Evolutionary conservation across 78 protist genomes (phyloP), one percentile per base, ranked within the genome.

Genomic region (Dictyostelium purpureum): DNA sequence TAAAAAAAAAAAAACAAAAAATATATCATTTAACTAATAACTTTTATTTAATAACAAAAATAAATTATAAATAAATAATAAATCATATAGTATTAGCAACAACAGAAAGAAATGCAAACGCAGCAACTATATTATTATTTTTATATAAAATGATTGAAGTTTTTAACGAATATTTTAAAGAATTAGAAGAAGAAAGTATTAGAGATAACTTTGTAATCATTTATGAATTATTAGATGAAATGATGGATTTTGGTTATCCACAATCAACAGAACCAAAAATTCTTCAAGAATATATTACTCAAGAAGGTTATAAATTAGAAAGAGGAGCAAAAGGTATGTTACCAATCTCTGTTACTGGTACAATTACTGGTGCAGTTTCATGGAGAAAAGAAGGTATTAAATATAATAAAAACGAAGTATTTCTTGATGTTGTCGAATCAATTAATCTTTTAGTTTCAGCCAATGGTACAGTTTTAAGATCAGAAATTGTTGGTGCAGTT

Each of bases 191-290:
- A 76, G 99, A 99, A 78, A 78, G 96, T 57, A 97, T 99, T 61
- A 88, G 99, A 24, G 99, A 99, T 93, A 99, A 99, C 96, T 99
- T 99, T 74, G 99, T 98, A 1, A 76, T 99, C 56, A 97, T 97
- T 19, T 98, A 98, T 95, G 99, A 99, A 81, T 97, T 99, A 14
- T 89, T 99, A 61, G 99, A 99, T 65, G 99, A 99, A 89, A 98
- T 98, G 98, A 97, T 98, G 98, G 99, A 99, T 76, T 98, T 97
- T 73, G 99, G 99, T 19, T 97, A 96, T 69, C 99, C 99, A 28
- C 99, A 98, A 95, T 83, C 79, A 38, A 97, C 99, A 1, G 99
- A 98, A 43, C 87, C 96, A 51, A 96, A 95, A 88, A 89, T 96
- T 73, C 85, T 96, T 35, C 96, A 96, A 70, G 96, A 94, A 56